phyloP scores from a whole-genome alignment of 2,329 filamentous ascomycete genomes.

The Fusarium metavorans region DNA sequence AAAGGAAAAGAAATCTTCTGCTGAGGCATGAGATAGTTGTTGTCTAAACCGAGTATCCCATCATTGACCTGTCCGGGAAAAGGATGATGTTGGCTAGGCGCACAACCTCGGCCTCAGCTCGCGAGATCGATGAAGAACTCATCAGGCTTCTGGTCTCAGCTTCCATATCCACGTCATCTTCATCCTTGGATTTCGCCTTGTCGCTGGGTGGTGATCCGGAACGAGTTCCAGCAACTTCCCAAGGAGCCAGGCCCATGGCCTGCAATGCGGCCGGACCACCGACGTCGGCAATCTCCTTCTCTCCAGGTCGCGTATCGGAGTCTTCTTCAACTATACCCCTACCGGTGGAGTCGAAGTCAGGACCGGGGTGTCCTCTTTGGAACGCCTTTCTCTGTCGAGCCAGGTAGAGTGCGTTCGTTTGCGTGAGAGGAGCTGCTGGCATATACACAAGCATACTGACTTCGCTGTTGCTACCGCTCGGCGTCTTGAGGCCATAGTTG shows the following conservation, averaged over 20 bases:
- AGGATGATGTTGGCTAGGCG: constrained; percentile 68
- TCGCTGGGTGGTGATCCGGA: constrained; percentile 44
- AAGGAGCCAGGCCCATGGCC: constrained; percentile 70
- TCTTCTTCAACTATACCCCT: constrained; percentile 62
- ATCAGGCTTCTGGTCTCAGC: constrained; percentile 42
- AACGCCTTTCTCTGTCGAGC: constrained; percentile 70
- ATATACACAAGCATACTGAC: constrained; percentile 67
- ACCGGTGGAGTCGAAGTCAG: constrained; percentile 68
- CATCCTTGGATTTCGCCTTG: constrained; percentile 37
- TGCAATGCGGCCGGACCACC: constrained; percentile 64
- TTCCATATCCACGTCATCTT: constrained; percentile 46
- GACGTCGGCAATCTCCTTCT: constrained; percentile 63
- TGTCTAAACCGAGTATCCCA: constrained; percentile 46
- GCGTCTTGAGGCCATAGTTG: constrained; percentile 47
- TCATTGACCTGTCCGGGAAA: constrained; percentile 62
- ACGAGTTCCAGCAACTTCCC: constrained; percentile 54
- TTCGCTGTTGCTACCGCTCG: constrained; percentile 43
- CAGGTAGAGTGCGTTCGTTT: constrained; percentile 69
- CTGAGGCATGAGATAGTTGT: not conserved
- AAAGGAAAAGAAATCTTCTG: not conserved
- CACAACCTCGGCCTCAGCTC: constrained; percentile 65
- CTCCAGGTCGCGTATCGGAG: constrained; percentile 60
- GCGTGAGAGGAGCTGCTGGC: constrained; percentile 67
- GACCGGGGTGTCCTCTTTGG: constrained; percentile 64
- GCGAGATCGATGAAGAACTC: constrained; percentile 45